Evolutionary conservation across 2,329 filamentous ascomycete species (phyloP).

Genomic region (Fusarium burgessii): DNA sequence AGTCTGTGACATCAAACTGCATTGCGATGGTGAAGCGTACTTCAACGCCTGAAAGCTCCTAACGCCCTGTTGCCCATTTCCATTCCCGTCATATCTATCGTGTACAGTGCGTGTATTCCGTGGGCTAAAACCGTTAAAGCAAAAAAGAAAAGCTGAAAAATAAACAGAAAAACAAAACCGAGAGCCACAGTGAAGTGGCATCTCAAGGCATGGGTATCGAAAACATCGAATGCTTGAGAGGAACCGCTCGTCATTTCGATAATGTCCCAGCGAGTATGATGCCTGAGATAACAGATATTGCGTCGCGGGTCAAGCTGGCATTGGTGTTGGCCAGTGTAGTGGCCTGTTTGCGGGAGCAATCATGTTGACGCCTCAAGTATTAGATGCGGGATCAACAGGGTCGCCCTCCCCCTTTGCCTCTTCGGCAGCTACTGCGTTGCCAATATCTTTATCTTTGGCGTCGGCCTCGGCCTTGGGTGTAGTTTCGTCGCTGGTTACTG

Average conservation of each 20-base stretch:
- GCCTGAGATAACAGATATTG: neutral
- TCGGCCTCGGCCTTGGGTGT: constrained; percentile 47
- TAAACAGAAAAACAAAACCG: neutral
- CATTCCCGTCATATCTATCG: constrained; percentile 33
- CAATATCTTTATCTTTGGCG: constrained; percentile 31
- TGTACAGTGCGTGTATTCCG: constrained; percentile 30
- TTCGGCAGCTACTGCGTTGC: constrained; percentile 4
- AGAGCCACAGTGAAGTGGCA: neutral
- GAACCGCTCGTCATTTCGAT: neutral
- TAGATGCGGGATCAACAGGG: neutral
- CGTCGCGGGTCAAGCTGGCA: neutral
- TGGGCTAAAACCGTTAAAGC: constrained; percentile 21
- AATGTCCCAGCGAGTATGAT: neutral
- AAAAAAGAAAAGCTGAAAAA: neutral
- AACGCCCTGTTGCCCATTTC: constrained; percentile 34
- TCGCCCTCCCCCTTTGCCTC: neutral
- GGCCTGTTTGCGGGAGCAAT: neutral
- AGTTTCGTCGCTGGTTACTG: constrained; percentile 38
- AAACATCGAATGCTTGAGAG: neutral
- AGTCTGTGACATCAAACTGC: neutral
- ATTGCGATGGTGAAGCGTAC: constrained; percentile 1
- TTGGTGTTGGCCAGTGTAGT: neutral
- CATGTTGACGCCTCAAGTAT: neutral
- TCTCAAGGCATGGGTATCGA: neutral
- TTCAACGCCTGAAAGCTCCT: constrained; percentile 18